Base-by-base conservation (phyloP, 2,329 filamentous ascomycete species). In the Fusarium nurragi region DNA sequence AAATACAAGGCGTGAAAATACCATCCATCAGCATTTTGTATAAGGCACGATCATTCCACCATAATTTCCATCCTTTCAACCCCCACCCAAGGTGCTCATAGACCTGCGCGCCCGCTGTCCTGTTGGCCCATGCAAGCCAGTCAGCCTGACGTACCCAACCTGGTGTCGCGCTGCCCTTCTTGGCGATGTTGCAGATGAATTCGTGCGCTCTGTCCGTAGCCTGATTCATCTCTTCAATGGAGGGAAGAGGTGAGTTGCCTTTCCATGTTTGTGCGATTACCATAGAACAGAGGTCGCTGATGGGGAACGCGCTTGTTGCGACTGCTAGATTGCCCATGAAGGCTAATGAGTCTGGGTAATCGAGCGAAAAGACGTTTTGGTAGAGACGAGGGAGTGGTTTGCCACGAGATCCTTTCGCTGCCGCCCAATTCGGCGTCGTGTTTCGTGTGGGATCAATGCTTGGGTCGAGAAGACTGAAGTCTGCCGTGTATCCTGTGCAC, bases 271-370 rank as follows among this genome's bases (percentile, higher is more conserved):
- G 80, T 1, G 78, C 76, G 7, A 84, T 65, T 13, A 66, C 64
- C 80, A 81, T 82, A 36, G 76, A 72, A 6, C 75, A 76, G 34
- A 84, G 70, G 55, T 84, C 81, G 43, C 77, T 74, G 10, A 80
- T 69, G 13, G 75, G 73, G 21, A 60, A 78, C 51, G 73, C 75
- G 45, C 74, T 72, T 40, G 77, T 70, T 57, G 73, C 70, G 32
- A 77, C 74, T 8, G 75, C 73, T 9, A 74, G 69, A 49, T 76
- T 76, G 56, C 78, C 77, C 53, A 81, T 68, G 47, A 82, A 77
- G 0, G 79, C 83, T 6, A 84, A 73, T 10, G 78, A 80, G 11
- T 80, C 73, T 5, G 80, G 78, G 22, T 79, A 69, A 22, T 76
- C 69, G 0, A 80, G 73, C 2, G 81, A 80, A 60, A 84, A 80